These are phyloP conservation scores for Dactylis glomerata DNA, from an alignment of 176 grass and related monocot species.

Conservation along the genomic window DNA sequence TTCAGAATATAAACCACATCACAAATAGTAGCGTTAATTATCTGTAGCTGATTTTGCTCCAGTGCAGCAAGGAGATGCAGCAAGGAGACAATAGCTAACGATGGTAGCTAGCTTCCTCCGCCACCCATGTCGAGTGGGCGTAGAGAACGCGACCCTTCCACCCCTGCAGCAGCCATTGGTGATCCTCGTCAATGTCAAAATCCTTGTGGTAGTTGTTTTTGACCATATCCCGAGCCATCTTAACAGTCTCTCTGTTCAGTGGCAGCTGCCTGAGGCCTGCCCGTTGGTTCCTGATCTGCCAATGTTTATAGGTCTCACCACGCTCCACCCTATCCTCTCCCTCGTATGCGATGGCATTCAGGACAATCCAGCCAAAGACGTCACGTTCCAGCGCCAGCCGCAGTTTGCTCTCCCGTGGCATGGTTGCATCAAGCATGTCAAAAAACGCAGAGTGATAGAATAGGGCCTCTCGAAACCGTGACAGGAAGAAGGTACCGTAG, in stretches of 20 bases:
- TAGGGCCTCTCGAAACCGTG: constrained; percentile 44
- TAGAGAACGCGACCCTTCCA: constrained; percentile 56
- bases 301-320: constrained; percentile 52
- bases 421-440: constrained; percentile 52
- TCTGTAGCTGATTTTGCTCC: background rate
- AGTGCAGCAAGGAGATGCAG: background rate
- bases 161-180: constrained; percentile 49
- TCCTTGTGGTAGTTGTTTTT: constrained; percentile 40
- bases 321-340: constrained; percentile 44
- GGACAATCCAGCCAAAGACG: constrained; percentile 32
- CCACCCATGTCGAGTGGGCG: constrained; percentile 43
- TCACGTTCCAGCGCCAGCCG: constrained; percentile 37
- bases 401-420: constrained; percentile 37
- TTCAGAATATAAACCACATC: background rate
- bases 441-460: constrained; percentile 44
- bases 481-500: constrained; percentile 45
- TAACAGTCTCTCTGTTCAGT: constrained; percentile 25
- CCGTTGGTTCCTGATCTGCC: constrained; percentile 39
- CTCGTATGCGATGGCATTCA: constrained; percentile 52
- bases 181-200: constrained; percentile 44
- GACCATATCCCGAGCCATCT: constrained; percentile 29
- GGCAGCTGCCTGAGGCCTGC: constrained; percentile 48
- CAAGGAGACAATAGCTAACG: background rate
- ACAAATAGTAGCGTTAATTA: background rate
- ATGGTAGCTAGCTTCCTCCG: background rate